Base-by-base conservation (phyloP, 306 rosid genomes). In the Lotus japonicus region DNA sequence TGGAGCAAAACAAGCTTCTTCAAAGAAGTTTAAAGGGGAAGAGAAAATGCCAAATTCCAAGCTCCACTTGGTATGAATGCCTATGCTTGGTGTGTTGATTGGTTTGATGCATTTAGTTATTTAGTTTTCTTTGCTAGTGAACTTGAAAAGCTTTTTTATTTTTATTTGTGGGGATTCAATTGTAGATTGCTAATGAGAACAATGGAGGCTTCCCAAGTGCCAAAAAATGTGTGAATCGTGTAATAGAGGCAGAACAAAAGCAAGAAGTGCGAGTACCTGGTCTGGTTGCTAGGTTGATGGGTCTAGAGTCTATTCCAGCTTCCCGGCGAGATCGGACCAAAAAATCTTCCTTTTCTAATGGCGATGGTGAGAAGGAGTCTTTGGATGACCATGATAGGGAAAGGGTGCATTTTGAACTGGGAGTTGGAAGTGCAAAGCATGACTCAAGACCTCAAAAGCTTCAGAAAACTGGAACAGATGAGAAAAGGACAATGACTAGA, bases 261-360 rank as follows among this genome's bases (percentile, higher is more conserved):
- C 63, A 57, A 39, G 96, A 83, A 66, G 79, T 77, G 84, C 70
- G 72, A 69, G 75, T 77, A 36, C 92, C 96, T 0, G 45, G 90
- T 81, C 64, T 89, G 71, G 89, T 89, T 51, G 96, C 96, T 46
- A 74, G 92, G 85, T 67, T 78, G 70, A 90, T 90, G 96, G 96
- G 96, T 44, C 87, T 90, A 31, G 96, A 90, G 64, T 74, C 89
- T 17, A 77, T 87, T 84, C 95, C 95, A 7, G 26, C 82, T 41
- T 21, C 64, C 9, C 81, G 43, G 64, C 73, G 75, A 55, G 91
- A 80, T 36, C 80, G 68, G 74, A 42, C 76, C 11, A 80, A 73
- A 66, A 82, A 81, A 74, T 62, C 67, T 76, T 68, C 82, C 6
- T 73, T 71, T 57, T 70, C 83, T 7, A 77, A 69, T 70, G 58